These are phyloP conservation scores for Funneliformis caledonium DNA, from an alignment of 371 early-diverging fungal species.

Conservation along the genomic window DNA sequence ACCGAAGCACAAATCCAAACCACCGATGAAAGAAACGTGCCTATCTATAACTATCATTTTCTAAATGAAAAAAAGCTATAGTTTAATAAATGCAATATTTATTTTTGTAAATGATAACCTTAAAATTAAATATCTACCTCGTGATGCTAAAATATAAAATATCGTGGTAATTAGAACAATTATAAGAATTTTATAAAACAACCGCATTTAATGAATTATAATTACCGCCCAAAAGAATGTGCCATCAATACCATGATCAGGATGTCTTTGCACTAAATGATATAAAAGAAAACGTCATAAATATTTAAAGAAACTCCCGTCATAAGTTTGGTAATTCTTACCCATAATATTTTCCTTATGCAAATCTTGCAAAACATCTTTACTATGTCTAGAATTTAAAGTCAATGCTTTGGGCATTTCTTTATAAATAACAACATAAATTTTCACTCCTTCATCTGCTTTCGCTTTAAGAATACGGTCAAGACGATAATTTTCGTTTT, in stretches of 20 bases:
- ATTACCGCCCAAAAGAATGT: constrained; percentile 76
- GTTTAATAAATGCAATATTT: background rate
- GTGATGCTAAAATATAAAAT: constrained; percentile 48
- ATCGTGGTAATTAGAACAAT: background rate
- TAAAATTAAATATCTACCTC: constrained; percentile 47
- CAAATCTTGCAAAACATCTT: constrained; percentile 70
- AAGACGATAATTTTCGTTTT: constrained; percentile 77
- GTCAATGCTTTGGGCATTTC: constrained; percentile 83
- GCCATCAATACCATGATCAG: constrained; percentile 66
- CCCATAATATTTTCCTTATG: constrained; percentile 76
- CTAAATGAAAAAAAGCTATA: constrained; percentile 49
- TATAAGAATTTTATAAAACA: background rate
- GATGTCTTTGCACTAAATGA: constrained; percentile 74
- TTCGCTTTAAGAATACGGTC: constrained; percentile 81
- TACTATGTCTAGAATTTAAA: constrained; percentile 82
- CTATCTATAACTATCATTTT: constrained; percentile 88
- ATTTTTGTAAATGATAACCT: constrained; percentile 41
- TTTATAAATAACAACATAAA: constrained; percentile 89
- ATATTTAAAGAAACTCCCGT: background rate
- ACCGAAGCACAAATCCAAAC: constrained; percentile 90
- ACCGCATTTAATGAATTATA: background rate
- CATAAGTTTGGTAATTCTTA: constrained; percentile 34
- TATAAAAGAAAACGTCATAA: background rate
- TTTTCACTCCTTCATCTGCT: constrained; percentile 86
- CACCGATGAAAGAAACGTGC: constrained; percentile 85